Percentiles rank a stretch among this genome's conserved stretches.
phyloP scores from a whole-genome alignment of 306 rosid species.

The Urtica urens region DNA sequence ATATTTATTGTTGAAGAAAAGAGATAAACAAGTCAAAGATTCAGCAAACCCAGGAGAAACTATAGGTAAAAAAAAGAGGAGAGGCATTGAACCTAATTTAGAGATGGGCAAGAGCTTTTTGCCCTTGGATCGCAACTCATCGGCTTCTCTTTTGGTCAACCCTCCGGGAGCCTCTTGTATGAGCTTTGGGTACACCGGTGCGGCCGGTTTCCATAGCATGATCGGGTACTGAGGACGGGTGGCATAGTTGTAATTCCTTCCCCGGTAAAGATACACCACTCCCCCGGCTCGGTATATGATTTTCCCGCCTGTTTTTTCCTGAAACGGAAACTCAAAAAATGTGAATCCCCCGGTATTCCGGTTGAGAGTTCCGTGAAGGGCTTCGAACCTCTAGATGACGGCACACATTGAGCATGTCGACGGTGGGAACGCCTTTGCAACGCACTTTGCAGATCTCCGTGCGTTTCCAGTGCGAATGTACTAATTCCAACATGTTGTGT shows the following conservation, averaged over 20 bases:
- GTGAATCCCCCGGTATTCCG: too few relatives aligned
- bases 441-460: slow-evolving; percentile 65
- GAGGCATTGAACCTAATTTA: slow-evolving; percentile 60
- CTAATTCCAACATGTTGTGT: slow-evolving; percentile 90
- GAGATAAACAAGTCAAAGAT: not conserved
- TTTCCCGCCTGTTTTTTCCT: slow-evolving; percentile 89
- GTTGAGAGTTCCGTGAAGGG: too few relatives aligned
- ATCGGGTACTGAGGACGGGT: slow-evolving; percentile 85
- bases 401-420: slow-evolving; percentile 84
- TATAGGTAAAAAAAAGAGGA: too few relatives aligned
- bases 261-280: slow-evolving; percentile 71
- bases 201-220: slow-evolving; percentile 99
- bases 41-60: too few relatives aligned
- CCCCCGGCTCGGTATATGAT: slow-evolving; percentile 84
- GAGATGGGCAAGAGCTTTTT: slow-evolving; percentile 73
- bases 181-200: slow-evolving; percentile 89
- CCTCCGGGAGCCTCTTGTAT: slow-evolving; percentile 93
- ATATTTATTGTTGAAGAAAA: too few relatives aligned
- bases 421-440: slow-evolving; percentile 94
- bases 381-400: slow-evolving; percentile 58
- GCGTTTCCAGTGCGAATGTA: slow-evolving; percentile 91
- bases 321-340: slow-evolving; percentile 6
- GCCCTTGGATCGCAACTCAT: slow-evolving; percentile 48
- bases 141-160: slow-evolving; percentile 69
- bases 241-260: slow-evolving; percentile 76